phyloP scores from a whole-genome alignment of 2,329 filamentous ascomycete genomes.

The Pestalotiopsis sp. region DNA sequence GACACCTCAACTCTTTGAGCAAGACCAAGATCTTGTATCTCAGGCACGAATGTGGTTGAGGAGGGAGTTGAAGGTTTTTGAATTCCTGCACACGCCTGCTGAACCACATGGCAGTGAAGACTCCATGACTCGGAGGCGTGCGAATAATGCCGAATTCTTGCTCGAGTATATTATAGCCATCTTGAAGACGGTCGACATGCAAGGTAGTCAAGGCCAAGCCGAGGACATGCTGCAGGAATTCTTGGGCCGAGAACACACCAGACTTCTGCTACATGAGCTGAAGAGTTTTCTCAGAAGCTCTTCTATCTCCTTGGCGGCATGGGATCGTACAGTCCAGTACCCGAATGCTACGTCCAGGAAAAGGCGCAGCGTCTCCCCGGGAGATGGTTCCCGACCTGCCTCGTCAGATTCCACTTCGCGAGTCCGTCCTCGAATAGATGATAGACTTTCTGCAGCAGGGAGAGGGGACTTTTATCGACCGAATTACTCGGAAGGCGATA shows the following conservation, averaged over 20 bases:
- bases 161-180: slow-evolving; percentile 86
- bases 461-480: neutral
- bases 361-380: slow-evolving; percentile 2
- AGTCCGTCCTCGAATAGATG: neutral
- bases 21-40: slow-evolving; percentile 68
- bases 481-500: neutral
- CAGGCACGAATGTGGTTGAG: slow-evolving; percentile 81
- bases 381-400: neutral
- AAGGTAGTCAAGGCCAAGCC: slow-evolving; percentile 75
- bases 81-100: slow-evolving; percentile 57
- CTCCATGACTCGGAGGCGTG: slow-evolving; percentile 41
- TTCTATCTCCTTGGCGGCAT: slow-evolving; percentile 69
- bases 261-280: slow-evolving; percentile 83
- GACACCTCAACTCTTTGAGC: slow-evolving; percentile 65
- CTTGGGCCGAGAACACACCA: slow-evolving; percentile 71
- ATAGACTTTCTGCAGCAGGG: neutral
- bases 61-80: slow-evolving; percentile 82
- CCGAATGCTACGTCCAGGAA: slow-evolving; percentile 16
- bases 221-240: slow-evolving; percentile 80
- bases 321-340: slow-evolving; percentile 83
- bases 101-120: slow-evolving; percentile 21
- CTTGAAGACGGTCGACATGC: slow-evolving; percentile 79
- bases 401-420: neutral
- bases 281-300: slow-evolving; percentile 83
- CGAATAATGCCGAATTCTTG: slow-evolving; percentile 78